These are phyloP conservation scores for Mucor saturninus DNA, from an alignment of 371 early-diverging fungal genomes.

Conservation along the genomic window DNA sequence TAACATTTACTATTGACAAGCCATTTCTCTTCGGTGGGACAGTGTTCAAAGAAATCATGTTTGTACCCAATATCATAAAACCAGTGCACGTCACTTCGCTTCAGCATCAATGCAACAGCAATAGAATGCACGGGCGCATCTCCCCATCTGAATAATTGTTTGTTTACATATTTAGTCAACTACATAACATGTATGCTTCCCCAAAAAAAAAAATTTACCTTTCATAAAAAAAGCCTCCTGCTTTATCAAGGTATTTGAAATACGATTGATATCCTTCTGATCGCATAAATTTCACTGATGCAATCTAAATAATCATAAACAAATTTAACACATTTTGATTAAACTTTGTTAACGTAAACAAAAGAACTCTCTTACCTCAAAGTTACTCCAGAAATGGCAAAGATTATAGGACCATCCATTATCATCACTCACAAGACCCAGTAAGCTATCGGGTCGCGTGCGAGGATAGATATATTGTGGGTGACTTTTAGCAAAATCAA, in stretches of 20 bases:
- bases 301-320: conserved; percentile 32
- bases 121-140: conserved; percentile 96
- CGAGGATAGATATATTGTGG: conserved; percentile 53
- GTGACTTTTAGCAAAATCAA: conserved; percentile 60
- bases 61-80: conserved; percentile 89
- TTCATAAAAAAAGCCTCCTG: conserved; percentile 94
- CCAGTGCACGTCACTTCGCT: conserved; percentile 80
- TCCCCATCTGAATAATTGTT: conserved; percentile 70
- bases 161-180: too few species aligned
- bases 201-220: conserved; percentile 39
- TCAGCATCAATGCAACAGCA: conserved; percentile 81
- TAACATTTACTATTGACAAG: conserved; percentile 56
- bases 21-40: conserved; percentile 60
- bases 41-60: conserved; percentile 73
- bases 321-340: neutral
- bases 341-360: neutral
- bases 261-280: conserved; percentile 74
- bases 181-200: neutral
- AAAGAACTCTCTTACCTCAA: conserved; percentile 25
- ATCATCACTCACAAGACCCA: conserved; percentile 40
- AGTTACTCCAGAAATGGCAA: conserved; percentile 81
- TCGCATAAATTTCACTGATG: conserved; percentile 64
- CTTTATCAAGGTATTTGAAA: conserved; percentile 78
- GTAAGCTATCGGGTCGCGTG: conserved; percentile 43
- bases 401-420: conserved; percentile 53